phyloP scores from a whole-genome alignment of 1,284 basidiomycete species.

The Apiotrichum montevideense region DNA sequence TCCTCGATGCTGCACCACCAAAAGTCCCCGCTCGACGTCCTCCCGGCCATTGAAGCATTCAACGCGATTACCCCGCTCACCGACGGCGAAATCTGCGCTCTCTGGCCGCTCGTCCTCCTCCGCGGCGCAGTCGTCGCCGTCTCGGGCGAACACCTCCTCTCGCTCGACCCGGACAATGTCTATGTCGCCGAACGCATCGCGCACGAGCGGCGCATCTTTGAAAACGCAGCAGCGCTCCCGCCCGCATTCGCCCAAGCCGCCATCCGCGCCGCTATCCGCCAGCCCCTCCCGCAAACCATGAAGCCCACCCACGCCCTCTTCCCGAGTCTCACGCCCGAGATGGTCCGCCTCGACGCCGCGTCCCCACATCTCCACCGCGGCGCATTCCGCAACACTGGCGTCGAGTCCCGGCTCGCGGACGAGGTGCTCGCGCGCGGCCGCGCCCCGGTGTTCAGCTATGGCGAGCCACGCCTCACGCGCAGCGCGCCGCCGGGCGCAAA shows the following conservation, averaged over 20 bases:
- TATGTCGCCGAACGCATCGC: constrained; percentile 5
- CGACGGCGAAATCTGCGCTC: constrained; percentile 8
- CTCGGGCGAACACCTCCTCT: constrained; percentile 3
- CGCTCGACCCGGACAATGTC: constrained; percentile 6
- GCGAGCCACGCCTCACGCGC: constrained; percentile 5
- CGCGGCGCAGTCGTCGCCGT: constrained; percentile 8
- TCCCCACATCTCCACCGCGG: constrained; percentile 5
- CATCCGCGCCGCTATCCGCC: constrained; percentile 1
- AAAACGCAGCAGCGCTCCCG: background rate
- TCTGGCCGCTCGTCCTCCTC: constrained; percentile 13
- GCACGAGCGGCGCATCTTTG: constrained; percentile 11
- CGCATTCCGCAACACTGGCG: background rate
- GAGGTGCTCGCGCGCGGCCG: background rate
- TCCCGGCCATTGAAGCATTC: constrained; percentile 9
- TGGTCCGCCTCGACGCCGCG: constrained; percentile 4
- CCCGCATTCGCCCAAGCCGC: background rate
- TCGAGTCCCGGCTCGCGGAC: background rate
- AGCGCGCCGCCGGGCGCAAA: background rate
- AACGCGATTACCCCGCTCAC: background rate
- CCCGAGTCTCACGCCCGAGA: background rate
- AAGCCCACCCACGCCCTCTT: background rate
- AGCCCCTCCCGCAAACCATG: background rate
- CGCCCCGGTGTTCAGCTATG: constrained; percentile 1
- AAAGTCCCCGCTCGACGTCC: background rate
- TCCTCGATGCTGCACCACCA: constrained; percentile 10